These are phyloP conservation scores for Solanum neorickii DNA, from an alignment of 257 asterid genomes.

Conservation along the genomic window DNA sequence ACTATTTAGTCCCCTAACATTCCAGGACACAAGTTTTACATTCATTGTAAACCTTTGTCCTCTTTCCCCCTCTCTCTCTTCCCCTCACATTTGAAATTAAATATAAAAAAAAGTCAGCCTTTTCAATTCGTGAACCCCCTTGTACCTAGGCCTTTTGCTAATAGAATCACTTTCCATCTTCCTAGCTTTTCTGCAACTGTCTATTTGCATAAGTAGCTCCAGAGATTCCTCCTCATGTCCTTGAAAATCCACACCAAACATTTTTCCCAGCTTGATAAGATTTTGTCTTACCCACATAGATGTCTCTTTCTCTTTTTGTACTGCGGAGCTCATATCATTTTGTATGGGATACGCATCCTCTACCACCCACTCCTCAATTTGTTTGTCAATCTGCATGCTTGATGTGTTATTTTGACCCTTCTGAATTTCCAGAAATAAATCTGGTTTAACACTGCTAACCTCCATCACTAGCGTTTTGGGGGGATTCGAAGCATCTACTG, in stretches of 20 bases:
- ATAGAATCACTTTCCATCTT: not conserved
- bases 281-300: not conserved
- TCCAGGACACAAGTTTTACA: not conserved
- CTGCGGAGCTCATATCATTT: not conserved
- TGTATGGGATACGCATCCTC: not conserved
- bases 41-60: no score
- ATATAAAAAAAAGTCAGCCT: not conserved
- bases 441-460: not conserved
- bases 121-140: not conserved
- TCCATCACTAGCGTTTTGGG: no score
- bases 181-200: not conserved
- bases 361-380: not conserved
- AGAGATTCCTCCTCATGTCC: no score
- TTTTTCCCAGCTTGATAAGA: not conserved
- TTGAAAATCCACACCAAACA: not conserved
- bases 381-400: not conserved
- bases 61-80: not conserved
- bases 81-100: no score
- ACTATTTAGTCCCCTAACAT: not conserved
- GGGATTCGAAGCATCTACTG: not conserved
- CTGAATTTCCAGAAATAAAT: not conserved
- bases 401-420: not conserved
- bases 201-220: not conserved
- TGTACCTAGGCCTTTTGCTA: not conserved
- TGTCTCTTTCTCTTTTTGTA: not conserved